A percentile compares a stretch with the other conserved stretches of the same genome.
Evolutionary conservation across 2,329 filamentous ascomycete species (phyloP).

Genomic region (Aspergillus flavus): DNA sequence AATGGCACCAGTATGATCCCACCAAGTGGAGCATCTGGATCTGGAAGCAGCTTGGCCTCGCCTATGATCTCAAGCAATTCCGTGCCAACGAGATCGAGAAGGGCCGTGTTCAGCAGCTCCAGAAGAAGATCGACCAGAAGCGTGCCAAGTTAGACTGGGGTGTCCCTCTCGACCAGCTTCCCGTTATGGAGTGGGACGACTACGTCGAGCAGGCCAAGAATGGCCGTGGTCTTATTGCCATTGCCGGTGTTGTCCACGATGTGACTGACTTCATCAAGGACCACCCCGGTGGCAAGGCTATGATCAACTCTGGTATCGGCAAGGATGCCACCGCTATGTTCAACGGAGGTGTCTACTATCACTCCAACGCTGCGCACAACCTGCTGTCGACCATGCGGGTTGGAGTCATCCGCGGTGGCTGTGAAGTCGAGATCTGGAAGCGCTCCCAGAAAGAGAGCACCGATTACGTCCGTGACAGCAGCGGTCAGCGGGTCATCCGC

Average conservation of each 20-base stretch:
- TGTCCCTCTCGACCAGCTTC: conserved; percentile 79
- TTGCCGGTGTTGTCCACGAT: conserved; percentile 86
- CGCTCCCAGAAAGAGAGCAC: conserved; percentile 78
- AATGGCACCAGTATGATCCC: conserved; percentile 90
- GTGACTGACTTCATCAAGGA: conserved; percentile 83
- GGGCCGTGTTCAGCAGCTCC: conserved; percentile 81
- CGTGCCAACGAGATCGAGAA: conserved; percentile 90
- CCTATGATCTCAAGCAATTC: conserved; percentile 88
- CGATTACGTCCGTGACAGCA: conserved; percentile 76
- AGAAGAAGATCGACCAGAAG: conserved; percentile 93
- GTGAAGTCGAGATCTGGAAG: conserved; percentile 93
- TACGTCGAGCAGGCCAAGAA: conserved; percentile 77
- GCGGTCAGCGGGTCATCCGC: conserved; percentile 79
- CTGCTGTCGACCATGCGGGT: conserved; percentile 85
- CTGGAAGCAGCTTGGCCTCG: conserved; percentile 82
- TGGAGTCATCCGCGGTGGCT: conserved; percentile 81
- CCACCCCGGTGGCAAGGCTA: conserved; percentile 85
- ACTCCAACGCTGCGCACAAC: conserved; percentile 90
- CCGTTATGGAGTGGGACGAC: conserved; percentile 84
- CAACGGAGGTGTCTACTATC: conserved; percentile 87
- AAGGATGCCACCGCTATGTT: conserved; percentile 90
- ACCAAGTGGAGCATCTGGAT: conserved; percentile 87
- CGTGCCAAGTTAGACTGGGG: conserved; percentile 83
- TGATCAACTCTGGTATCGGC: conserved; percentile 79
- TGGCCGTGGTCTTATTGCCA: conserved; percentile 73